Conservation (phyloP, 2,329 filamentous ascomycete species). For the Colletotrichum sp. region DNA sequence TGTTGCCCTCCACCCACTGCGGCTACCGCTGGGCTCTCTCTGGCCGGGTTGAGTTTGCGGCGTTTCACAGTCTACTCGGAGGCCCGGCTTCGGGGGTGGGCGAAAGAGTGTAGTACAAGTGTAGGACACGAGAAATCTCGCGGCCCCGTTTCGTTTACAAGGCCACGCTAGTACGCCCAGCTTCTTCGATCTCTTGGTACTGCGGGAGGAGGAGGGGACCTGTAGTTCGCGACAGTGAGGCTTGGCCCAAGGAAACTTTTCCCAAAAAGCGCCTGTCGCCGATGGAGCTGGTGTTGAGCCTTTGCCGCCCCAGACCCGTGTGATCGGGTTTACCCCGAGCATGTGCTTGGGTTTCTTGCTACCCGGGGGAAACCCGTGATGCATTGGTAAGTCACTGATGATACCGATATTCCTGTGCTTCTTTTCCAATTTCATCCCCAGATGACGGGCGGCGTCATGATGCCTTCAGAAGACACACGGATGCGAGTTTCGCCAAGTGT, state of each 20-base stretch:
- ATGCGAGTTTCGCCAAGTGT: neutral
- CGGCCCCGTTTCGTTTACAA: conserved; percentile 12
- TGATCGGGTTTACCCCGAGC: neutral
- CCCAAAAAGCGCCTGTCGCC: neutral
- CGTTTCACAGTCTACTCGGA: conserved; percentile 8
- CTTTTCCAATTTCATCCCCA: neutral
- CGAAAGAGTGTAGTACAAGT: neutral
- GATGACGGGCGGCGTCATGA: neutral
- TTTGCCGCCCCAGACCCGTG: neutral
- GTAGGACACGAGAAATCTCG: neutral
- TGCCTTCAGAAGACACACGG: neutral
- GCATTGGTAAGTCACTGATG: neutral
- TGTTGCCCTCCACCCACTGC: neutral
- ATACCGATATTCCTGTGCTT: neutral
- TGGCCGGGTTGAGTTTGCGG: neutral
- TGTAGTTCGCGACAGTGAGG: neutral
- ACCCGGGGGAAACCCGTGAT: neutral
- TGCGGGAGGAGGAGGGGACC: neutral
- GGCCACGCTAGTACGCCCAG: neutral
- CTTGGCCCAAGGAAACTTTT: conserved; percentile 15
- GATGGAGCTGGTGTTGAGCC: neutral
- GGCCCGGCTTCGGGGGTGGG: neutral
- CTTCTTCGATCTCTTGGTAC: neutral
- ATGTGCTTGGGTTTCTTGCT: neutral
- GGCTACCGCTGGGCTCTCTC: neutral